Evolutionary conservation across 352 stramenopile genomes (phyloP).

Genomic region (Phytophthora aleatoria): DNA sequence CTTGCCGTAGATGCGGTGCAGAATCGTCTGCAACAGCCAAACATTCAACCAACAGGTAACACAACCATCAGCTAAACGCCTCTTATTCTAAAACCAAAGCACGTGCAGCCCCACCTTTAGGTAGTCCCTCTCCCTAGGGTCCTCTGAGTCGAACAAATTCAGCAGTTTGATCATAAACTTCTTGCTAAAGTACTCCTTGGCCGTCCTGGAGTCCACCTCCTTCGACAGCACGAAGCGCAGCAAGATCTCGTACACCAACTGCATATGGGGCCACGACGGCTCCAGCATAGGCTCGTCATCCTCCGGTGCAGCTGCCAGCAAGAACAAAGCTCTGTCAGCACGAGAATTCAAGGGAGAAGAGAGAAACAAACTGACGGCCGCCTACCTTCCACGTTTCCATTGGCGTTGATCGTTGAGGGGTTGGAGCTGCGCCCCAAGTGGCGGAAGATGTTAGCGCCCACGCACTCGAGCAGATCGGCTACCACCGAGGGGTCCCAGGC

Average conservation of each 20-base stretch:
- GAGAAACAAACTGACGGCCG: not conserved
- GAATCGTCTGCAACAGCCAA: constrained; percentile 85
- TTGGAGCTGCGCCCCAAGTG: constrained; percentile 70
- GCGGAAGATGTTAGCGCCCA: constrained; percentile 90
- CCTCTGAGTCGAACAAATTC: constrained; percentile 91
- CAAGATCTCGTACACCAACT: constrained; percentile 99
- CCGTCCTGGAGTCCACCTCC: constrained; percentile 97
- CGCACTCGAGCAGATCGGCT: constrained; percentile 72
- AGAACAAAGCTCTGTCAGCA: constrained; percentile 6
- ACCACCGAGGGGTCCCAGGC: constrained; percentile 56
- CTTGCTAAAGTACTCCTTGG: constrained; percentile 97
- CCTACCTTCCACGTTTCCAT: constrained; percentile 55
- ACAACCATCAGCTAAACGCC: not conserved
- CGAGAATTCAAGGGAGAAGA: not conserved
- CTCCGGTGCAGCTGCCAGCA: constrained; percentile 81
- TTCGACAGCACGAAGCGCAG: constrained; percentile 96
- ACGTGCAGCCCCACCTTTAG: constrained; percentile 81
- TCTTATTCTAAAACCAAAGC: not conserved
- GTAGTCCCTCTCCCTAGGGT: constrained; percentile 98
- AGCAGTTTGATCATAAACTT: constrained; percentile 96
- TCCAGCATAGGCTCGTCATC: constrained; percentile 98
- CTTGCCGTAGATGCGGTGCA: constrained; percentile 99
- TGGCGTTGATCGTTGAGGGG: constrained; percentile 73
- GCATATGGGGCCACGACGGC: constrained; percentile 96
- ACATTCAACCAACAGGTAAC: not conserved